Evolutionary conservation across 148 eudicot species (phyloP).

Genomic region (Rhododendron molle): DNA sequence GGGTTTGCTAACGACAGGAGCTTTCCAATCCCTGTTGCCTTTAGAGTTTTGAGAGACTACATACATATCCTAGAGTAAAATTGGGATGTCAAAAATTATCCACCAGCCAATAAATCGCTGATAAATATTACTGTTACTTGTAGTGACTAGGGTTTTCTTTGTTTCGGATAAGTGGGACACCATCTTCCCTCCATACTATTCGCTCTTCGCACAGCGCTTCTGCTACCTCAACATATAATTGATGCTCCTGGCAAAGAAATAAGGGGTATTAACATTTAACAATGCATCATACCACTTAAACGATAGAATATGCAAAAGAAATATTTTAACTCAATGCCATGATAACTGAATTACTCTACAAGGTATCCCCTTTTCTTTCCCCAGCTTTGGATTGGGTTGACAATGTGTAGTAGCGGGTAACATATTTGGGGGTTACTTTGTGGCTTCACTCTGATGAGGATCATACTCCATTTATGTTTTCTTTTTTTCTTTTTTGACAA

Average conservation of each 20-base stretch:
- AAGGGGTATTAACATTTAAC: not conserved
- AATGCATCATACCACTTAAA: not conserved
- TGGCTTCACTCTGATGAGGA: not conserved
- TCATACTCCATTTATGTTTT: not conserved
- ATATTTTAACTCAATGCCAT: not conserved
- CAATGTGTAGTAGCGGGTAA: not conserved
- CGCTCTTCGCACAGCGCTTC: slow-evolving; percentile 76
- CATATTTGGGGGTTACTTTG: not conserved
- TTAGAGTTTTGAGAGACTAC: not conserved
- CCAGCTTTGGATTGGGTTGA: not conserved
- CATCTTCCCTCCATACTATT: slow-evolving; percentile 80
- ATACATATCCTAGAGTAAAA: not conserved
- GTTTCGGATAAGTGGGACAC: slow-evolving; percentile 71
- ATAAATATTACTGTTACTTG: not conserved
- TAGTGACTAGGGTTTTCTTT: slow-evolving; percentile 51
- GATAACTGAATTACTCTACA: not conserved
- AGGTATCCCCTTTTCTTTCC: not conserved
- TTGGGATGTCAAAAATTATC: not conserved
- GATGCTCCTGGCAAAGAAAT: slow-evolving; percentile 54
- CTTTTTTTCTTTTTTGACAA: not conserved
- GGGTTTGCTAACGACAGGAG: not conserved
- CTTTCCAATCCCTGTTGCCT: not conserved
- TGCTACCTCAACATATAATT: slow-evolving; percentile 68
- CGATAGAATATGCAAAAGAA: not conserved
- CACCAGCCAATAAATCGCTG: not conserved